Percentiles rank a stretch among this genome's conserved stretches.
Conservation (phyloP, 108 stramenopile species). For the Nitzschia inconspicua region DNA sequence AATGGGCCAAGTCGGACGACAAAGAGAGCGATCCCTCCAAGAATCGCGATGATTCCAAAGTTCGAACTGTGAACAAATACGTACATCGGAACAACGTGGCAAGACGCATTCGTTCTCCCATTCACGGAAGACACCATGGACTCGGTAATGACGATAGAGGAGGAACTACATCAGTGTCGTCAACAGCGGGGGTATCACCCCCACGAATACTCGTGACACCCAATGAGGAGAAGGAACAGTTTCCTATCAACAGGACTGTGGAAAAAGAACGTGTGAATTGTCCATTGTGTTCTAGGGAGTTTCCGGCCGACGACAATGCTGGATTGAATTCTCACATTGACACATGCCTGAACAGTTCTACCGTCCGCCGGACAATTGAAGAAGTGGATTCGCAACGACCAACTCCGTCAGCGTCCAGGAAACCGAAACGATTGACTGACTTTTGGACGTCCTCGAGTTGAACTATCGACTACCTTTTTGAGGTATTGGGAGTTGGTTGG, state of each 20-base stretch:
- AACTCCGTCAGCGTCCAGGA: constrained; percentile 19
- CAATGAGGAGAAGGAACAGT: too few relatives aligned
- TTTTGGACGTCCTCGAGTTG: constrained; percentile 44
- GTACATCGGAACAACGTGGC: not conserved
- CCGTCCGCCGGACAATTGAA: constrained; percentile 43
- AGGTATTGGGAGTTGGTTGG: too few relatives aligned
- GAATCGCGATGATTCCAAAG: not conserved
- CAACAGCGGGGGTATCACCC: not conserved
- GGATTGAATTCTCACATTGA: constrained; percentile 68
- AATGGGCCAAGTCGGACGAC: not conserved
- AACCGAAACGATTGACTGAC: constrained; percentile 38
- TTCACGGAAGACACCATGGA: too few relatives aligned
- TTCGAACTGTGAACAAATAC: not conserved
- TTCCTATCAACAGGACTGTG: too few relatives aligned
- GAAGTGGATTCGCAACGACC: constrained; percentile 21
- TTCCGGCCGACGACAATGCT: constrained; percentile 39
- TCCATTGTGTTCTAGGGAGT: constrained; percentile 40
- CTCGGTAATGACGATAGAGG: too few relatives aligned
- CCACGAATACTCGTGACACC: not conserved
- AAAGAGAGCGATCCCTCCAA: too few relatives aligned
- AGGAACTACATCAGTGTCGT: too few relatives aligned
- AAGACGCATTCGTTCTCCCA: too few relatives aligned
- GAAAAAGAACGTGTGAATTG: constrained; percentile 26
- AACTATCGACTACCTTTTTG: too few relatives aligned
- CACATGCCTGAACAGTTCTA: constrained; percentile 52